Conservation (phyloP, 2,329 filamentous ascomycete species). For the Talaromyces verruculosus region DNA sequence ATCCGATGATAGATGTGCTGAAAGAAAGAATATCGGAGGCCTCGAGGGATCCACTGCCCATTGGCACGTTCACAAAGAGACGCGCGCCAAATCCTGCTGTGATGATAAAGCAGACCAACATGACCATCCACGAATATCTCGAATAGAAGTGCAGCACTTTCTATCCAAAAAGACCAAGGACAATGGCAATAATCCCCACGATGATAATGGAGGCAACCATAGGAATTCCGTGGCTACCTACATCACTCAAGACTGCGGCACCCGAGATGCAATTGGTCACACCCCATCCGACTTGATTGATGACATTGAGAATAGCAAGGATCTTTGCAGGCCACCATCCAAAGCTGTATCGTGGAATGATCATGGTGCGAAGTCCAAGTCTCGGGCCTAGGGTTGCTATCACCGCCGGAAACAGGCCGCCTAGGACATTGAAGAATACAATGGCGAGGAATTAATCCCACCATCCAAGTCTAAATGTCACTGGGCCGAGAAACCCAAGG, state of each 20-base stretch:
- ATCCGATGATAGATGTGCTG: constrained; percentile 9
- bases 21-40: background rate
- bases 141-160: background rate
- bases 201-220: background rate
- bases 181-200: background rate
- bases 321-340: background rate
- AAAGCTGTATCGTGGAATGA: constrained; percentile 3
- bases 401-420: background rate
- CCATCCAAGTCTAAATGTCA: background rate
- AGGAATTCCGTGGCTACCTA: background rate
- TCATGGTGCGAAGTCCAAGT: constrained; percentile 3
- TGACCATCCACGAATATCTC: constrained; percentile 7
- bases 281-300: constrained; percentile 8
- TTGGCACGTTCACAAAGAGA: constrained; percentile 1
- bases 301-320: constrained; percentile 1
- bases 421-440: background rate
- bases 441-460: constrained; percentile 5
- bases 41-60: constrained; percentile 1
- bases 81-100: constrained; percentile 8
- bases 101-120: constrained; percentile 1
- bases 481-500: background rate
- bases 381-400: background rate
- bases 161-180: constrained; percentile 2
- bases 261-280: background rate
- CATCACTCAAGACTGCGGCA: background rate